Evolutionary conservation across 495 filamentous ascomycete genomes (phyloP), one percentile per base, ranked within the genome.

Genomic region (Tetracladium marchalianum): DNA sequence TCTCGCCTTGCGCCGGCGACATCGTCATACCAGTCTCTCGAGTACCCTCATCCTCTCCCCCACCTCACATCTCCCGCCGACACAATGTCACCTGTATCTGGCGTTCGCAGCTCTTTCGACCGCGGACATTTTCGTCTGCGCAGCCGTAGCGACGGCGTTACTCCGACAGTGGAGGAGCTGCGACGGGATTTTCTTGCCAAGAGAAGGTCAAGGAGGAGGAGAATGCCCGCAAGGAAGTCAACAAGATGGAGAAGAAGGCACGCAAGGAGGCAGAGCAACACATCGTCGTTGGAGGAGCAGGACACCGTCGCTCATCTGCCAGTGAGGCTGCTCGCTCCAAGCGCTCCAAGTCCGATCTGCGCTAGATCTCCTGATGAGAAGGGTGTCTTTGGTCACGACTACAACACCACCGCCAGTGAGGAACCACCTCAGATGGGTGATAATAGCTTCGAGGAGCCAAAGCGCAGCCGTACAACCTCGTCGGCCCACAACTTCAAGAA

Each of bases 151-250:
- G 73, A 77, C 35, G 59, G 60, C 1, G 68, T 67, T 17, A 56
- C 64, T 36, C 70, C 73, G 43, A 66, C 68, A 31, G 63, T 77
- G 35, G 67, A 68, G 34, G 65, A 63, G 42, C 72, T 71, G 11
- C 72, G 73, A 32, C 70, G 70, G 47, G 70, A 68, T 45, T 77
- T 75, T 45, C 64, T 70, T 53, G 65, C 70, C 60, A 71, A 44
- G 72, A 77, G 55, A 60, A 63, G 5, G 69, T 62, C 46, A 76
- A 77, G 62, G 68, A 75, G 37, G 73, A 77, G 50, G 73, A 72
- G 53, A 69, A 69, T 41, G 73, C 68, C 34, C 71, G 69, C n/a
- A 71, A 75, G 46, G 65, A 73, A 64, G 68, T 76, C 52, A 62
- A 61, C 4, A 43, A 41, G 8, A 11, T 45, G 31, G 54, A 56